Base-by-base conservation (phyloP, 208 protist species). In the Angomonas ambiguus region DNA sequence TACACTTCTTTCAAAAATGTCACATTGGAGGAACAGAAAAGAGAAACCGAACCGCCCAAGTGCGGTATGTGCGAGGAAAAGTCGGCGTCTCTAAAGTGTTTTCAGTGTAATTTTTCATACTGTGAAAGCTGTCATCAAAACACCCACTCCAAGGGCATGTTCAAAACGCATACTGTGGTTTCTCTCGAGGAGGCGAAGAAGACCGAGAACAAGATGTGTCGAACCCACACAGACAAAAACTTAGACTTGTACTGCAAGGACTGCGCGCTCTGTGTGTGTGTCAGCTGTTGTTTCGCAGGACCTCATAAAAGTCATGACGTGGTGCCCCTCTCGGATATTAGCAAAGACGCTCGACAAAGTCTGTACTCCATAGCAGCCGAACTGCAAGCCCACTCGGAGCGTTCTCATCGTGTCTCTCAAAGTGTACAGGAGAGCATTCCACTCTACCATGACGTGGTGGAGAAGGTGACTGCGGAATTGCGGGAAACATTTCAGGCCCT, bases 31-130 rank as follows among this genome's bases (percentile, higher is more conserved):
- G 34, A 38, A 31, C 2, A 33, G 13, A 24, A 18, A 27, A 31
- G 13, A 3, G 30, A 20, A 5, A 8, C 61, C 0, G 5, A 45
- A 0, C 28, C 33, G 32, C 2, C 45, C 35, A 30, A 67, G n/a
- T 93, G 87, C 61, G 82, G 83, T 30, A 74, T 85, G 27, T 93
- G 87, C 65, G 87, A 93, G 65, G 74, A 83, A 51, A 56, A 59
- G 11, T 49, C 20, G 20, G 68, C 70, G 0, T 70, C 41, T 20
- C 53, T 76, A 18, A 61, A 77, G 55, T 93, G 87, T 59, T 30
- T 84, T 10, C 83, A 87, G 65, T 93, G 87, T 64, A 75, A 82
- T 67, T 93, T 90, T 57, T 77, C 79, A 22, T 62, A 90, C n/a
- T 93, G 87, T 51, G 63, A 67, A 2, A 64, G 24, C 1, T 93